Evolutionary conservation across 257 asterid species (phyloP), one percentile per base, ranked within the genome.

Genomic region (Buddleja alternifolia): DNA sequence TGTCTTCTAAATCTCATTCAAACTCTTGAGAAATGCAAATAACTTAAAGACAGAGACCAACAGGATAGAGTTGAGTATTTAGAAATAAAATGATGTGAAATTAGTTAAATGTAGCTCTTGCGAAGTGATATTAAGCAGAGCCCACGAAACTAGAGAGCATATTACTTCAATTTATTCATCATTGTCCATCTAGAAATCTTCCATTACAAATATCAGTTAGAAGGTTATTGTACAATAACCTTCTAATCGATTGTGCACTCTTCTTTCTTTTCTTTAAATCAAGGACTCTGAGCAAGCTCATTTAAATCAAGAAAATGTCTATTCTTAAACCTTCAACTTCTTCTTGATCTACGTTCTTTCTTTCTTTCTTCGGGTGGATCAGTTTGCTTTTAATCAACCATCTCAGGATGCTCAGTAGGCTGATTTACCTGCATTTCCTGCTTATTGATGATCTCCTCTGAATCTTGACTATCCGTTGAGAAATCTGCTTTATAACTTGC

Each of bases 271-370:
- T n/a, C n/a, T n/a, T n/a, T n/a, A n/a, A n/a, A n/a, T n/a, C n/a
- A n/a, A n/a, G n/a, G n/a, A n/a, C n/a, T n/a, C n/a, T n/a, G n/a
- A n/a, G n/a, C n/a, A n/a, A n/a, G n/a, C n/a, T n/a, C n/a, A n/a
- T n/a, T 88, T 36, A 88, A 81, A 75, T 88, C 95, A 75, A 86
- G 95, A 77, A 82, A 88, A 9, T 78, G 90, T 74, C 78, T 29
- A 29, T 84, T 48, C 67, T 46, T 7, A 70, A 81, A 51, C 84
- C 81, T 17, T 72, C 88, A 63, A 64, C 80, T 66, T 81, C 36
- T 8, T 46, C 84, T 59, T 83, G 73, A 32, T 47, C 74, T 17
- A 76, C 81, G 48, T 77, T 73, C 40, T 48, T 66, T 25, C 61
- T 61, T 60, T 66, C 58, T n/a, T n/a, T n/a, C n/a, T n/a, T 86